Evolutionary conservation across 306 rosid genomes (phyloP), one percentile per base, ranked within the genome.

Genomic region (Pterocarpus santalinus): DNA sequence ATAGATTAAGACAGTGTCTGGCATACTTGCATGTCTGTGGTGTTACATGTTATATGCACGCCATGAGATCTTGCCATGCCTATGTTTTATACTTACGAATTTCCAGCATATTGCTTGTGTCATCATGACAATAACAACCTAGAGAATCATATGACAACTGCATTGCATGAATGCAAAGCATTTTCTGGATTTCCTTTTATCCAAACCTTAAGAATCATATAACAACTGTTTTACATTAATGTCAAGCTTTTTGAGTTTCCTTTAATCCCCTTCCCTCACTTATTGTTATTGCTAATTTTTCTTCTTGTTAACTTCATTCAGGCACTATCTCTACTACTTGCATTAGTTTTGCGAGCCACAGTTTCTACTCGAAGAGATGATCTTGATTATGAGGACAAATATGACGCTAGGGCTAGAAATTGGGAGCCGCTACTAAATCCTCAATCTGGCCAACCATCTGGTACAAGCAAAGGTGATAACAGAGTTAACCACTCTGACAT

Each of bases 291-390:
- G 51, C 75, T 66, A 34, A 46, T 71, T 72, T 73, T 81, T 84
- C 75, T 81, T 85, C 80, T 33, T 73, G 65, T 71, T 75, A 52
- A 85, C 71, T 65, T 73, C 90, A 95, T 65, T 73, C 89, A 95
- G 99, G 94, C 90, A 11, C 78, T 86, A 64, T 91, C 97, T 71
- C 85, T 95, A 46, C 92, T 95, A 71, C 46, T 95, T n/a, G 86
- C 97, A 65, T 55, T 93, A 44, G 63, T 90, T 78, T 82, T 95
- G 74, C 88, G 97, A 80, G 94, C 92, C 88, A 69, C 88, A 82
- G 75, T 93, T 80, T 95, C 97, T 75, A 66, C 88, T 64, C 73
- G 44, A 73, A 85, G 71, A 69, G 52, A 74, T 53, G 97, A 89
- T 57, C 72, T 78, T 69, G 93, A 91, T 60, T 34, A 35, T 35